Conservation (phyloP, 2,329 filamentous ascomycete genomes). For the Neofusicoccum umdonicola region DNA sequence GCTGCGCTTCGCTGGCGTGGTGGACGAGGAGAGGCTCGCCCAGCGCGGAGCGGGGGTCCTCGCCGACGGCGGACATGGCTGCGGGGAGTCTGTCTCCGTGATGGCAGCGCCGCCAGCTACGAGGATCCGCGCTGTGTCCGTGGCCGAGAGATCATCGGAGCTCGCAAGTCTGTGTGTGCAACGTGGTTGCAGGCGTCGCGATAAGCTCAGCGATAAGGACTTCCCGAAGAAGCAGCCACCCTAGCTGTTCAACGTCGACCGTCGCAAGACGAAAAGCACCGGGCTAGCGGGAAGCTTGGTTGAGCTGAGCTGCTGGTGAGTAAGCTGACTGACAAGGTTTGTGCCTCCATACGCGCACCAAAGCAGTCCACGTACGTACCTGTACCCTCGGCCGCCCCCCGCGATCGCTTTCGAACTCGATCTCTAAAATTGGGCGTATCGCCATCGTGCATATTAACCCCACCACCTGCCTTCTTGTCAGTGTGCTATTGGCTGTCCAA, state of each 20-base stretch:
- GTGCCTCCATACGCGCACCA: not conserved
- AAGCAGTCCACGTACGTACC: not conserved
- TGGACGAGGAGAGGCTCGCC: not conserved
- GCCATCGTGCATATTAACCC: not conserved
- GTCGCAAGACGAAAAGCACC: not conserved
- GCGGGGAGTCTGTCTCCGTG: not conserved
- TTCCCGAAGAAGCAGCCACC: not conserved
- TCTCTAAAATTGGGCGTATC: not conserved
- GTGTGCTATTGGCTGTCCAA: not conserved
- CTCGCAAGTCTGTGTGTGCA: too few species aligned
- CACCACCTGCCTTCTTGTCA: not conserved
- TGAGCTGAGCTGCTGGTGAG: not conserved
- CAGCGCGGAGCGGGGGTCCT: not conserved
- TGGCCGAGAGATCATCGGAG: too few species aligned
- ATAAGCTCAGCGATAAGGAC: not conserved
- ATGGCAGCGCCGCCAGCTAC: not conserved
- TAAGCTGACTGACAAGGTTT: not conserved
- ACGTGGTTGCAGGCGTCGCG: not conserved
- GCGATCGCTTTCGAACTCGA: not conserved
- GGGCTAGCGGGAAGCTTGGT: conserved; percentile 3
- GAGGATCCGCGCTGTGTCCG: not conserved
- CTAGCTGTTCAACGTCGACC: not conserved
- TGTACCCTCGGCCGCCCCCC: not conserved
- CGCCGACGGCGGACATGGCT: not conserved
- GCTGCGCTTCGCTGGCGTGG: not conserved